Percentiles rank a stretch among this genome's conserved stretches.
These are phyloP conservation scores for Colletotrichum sp. DNA, from an alignment of 2,329 filamentous ascomycete genomes.

Conservation along the genomic window DNA sequence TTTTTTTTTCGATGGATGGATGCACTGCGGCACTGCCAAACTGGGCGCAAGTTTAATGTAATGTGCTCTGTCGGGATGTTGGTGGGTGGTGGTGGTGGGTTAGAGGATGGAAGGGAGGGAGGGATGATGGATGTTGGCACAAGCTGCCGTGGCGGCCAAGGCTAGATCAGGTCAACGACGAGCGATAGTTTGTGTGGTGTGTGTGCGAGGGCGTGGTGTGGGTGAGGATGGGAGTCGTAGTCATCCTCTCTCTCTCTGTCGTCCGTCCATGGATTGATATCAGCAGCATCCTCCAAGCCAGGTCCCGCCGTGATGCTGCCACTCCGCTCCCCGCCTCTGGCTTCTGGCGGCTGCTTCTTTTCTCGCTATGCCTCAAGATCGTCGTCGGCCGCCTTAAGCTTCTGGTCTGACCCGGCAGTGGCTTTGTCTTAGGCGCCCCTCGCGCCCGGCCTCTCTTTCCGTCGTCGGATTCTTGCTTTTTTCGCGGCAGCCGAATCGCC, in stretches of 20 bases:
- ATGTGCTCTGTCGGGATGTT: neutral
- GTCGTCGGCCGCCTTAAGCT: neutral
- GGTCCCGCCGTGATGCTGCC: neutral
- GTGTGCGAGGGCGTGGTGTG: neutral
- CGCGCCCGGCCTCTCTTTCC: constrained; percentile 11
- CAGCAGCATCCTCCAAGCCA: neutral
- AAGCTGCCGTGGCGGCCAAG: neutral
- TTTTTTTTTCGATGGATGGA: neutral
- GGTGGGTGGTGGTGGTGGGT: neutral
- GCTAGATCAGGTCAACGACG: neutral
- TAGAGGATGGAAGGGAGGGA: neutral
- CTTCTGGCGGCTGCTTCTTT: neutral
- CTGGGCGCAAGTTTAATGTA: neutral
- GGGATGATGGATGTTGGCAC: neutral
- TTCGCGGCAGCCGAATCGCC: constrained; percentile 11
- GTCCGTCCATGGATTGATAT: neutral
- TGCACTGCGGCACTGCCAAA: constrained; percentile 2
- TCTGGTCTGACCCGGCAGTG: constrained; percentile 10
- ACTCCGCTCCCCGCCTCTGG: neutral
- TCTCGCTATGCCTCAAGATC: neutral
- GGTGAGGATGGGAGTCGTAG: neutral
- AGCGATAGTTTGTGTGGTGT: neutral
- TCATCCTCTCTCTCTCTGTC: neutral
- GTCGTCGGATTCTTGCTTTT: constrained; percentile 14
- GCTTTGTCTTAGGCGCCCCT: constrained; percentile 16